Base-by-base conservation (phyloP, 2,329 filamentous ascomycete species). In the Nothophaeocryptopus gaeumannii region DNA sequence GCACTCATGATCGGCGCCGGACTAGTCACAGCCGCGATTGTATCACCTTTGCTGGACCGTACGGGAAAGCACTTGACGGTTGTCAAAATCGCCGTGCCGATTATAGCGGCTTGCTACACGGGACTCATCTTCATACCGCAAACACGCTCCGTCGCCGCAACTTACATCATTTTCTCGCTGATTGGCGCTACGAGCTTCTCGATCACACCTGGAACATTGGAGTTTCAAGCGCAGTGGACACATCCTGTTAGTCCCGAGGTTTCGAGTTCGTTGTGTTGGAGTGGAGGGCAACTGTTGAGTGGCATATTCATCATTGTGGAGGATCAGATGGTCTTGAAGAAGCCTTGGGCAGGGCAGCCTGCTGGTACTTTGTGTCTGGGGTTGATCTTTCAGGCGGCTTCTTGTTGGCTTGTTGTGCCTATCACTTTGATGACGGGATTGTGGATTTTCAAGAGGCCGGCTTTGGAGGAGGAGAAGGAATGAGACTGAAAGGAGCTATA, bases 1-100 rank as follows among this genome's bases (percentile, higher is more conserved):
- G 92, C 87, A 0, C 70, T 96, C 10, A 79, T 96, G 31, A 96
- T 96, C 65, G 78, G 95, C 38, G 86, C 91, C 47, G 92, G 91
- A 7, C 81, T 96, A 1, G 77, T 91, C 38, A 70, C 79, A 3
- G 78, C 89, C 0, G 90, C 88, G 13, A 74, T 93, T 54, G 77
- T 81, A 1, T 87, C 84, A 0, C 91, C 44, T 10, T 31, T 47
- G 15, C 44, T 47, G 2, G 44, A 47, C 20, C 11, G 29, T 5
- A 47, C 44, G 11, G 16, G 35, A 37, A 26, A 16, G 13, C 44
- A 47, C n/a, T 16, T 47, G 20, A 47, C 33, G 20, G 34, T 36
- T 1, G 8, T 47, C 1, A 47, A 47, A 15, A 10, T 39, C 8
- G 39, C 39, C 14, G 36, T 47, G 2, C 2, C 39, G 1, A 5